Base-by-base conservation (phyloP, 108 stramenopile genomes). In the Skeletonema potamos region DNA sequence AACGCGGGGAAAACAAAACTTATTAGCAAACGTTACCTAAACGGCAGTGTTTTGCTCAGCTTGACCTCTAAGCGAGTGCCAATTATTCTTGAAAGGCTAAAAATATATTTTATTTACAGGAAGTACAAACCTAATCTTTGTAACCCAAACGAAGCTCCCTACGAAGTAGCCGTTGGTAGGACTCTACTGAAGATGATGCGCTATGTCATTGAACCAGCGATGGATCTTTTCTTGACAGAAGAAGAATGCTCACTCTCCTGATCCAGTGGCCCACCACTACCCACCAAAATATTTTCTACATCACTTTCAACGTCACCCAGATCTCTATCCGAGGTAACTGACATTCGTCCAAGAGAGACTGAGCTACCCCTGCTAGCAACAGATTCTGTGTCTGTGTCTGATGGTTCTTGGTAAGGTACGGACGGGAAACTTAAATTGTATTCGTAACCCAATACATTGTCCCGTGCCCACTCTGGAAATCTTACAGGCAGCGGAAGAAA, bases 391-490 rank as follows among this genome's bases (percentile, higher is more conserved):
- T 77, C 76, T 13, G 69, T 77, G 11, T 76, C 79, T 2, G 41
- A 36, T 11, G 76, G 64, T 51, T 85, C 84, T 64, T 85, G 65
- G 72, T 84, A 93, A 10, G 87, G 85, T 29, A 60, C 66, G 1
- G 70, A 17, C 46, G 76, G 78, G 64, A 80, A 89, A 2, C 76
- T 82, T 41, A 60, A 65, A 74, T 87, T 84, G 74, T 84, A 92
- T 59, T 89, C 89, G 60, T 87, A 90, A 4, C 93, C 93, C 73
- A 94, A 43, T 3, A 94, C 86, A 54, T 87, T 89, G 54, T 87
- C 89, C 33, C 76, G 43, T 76, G 88, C 87, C 51, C 89, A 89
- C 12, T 81, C 63, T 6, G 93, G 93, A 76, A 90, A 94, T 58
- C 69, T 58, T 5, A 93, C 89, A 9, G 76, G 62, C 11, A 77